A percentile compares a stretch with the other conserved stretches of the same genome.
Evolutionary conservation across 1,284 basidiomycete species (phyloP).

Genomic region (Fomitopsis palustris): DNA sequence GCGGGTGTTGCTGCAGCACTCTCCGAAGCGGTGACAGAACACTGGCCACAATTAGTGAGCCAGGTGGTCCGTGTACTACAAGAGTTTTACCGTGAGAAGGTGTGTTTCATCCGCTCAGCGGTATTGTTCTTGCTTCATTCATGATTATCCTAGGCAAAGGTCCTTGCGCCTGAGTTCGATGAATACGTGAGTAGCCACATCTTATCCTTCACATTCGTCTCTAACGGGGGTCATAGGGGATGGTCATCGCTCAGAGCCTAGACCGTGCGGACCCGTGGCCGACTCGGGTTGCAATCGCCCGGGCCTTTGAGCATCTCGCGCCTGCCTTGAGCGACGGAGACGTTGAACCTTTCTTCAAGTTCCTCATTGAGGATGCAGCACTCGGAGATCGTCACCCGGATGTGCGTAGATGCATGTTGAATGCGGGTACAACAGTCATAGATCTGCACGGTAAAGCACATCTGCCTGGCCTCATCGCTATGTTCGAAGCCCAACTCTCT

Average conservation of each 20-base stretch:
- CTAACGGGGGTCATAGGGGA: slow-evolving; percentile 57
- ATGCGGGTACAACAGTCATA: slow-evolving; percentile 80
- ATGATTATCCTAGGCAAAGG: slow-evolving; percentile 53
- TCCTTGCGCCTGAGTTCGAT: slow-evolving; percentile 88
- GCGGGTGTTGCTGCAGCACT: slow-evolving; percentile 72
- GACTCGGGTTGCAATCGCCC: slow-evolving; percentile 75
- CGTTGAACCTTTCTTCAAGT: slow-evolving; percentile 82
- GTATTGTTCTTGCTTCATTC: neutral
- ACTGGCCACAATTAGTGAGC: slow-evolving; percentile 68
- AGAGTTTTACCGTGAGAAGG: slow-evolving; percentile 83
- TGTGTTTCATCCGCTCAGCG: slow-evolving; percentile 17
- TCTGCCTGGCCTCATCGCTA: slow-evolving; percentile 74
- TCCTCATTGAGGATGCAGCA: slow-evolving; percentile 83
- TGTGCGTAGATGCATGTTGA: slow-evolving; percentile 86
- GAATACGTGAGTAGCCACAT: slow-evolving; percentile 60
- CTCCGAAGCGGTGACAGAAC: slow-evolving; percentile 67
- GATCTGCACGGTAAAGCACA: slow-evolving; percentile 80
- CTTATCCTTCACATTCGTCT: neutral
- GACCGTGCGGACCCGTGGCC: slow-evolving; percentile 93
- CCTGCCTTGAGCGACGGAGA: slow-evolving; percentile 63
- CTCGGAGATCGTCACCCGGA: slow-evolving; percentile 85
- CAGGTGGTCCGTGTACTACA: slow-evolving; percentile 51
- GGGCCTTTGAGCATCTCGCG: slow-evolving; percentile 69
- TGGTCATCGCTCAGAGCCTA: slow-evolving; percentile 90
- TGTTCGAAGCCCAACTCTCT: slow-evolving; percentile 83